These are phyloP conservation scores for Hymenoscyphus fraxineus DNA, from an alignment of 2,329 filamentous ascomycete species.

Conservation along the genomic window DNA sequence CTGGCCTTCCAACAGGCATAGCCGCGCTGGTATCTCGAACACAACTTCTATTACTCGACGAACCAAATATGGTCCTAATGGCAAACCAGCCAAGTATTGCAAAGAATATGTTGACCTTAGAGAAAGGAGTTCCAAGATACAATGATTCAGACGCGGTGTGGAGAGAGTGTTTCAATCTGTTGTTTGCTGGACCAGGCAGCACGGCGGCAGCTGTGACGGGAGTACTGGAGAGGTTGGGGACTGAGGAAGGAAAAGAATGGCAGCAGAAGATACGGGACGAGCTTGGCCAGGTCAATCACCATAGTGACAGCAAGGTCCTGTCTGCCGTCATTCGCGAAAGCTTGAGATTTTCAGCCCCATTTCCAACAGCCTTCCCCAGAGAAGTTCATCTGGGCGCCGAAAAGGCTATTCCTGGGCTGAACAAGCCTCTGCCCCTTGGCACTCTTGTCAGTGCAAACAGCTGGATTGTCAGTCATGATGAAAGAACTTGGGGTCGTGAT, in stretches of 20 bases:
- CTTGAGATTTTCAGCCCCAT: neutral
- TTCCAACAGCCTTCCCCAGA: neutral
- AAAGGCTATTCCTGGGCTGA: conserved; percentile 7
- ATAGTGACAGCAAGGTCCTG: neutral
- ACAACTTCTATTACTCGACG: neutral
- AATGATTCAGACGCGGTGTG: neutral
- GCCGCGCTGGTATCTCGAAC: neutral
- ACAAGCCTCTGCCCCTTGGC: conserved; percentile 2
- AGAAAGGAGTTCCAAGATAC: neutral
- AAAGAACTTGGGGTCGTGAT: conserved; percentile 9
- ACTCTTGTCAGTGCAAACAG: conserved; percentile 11
- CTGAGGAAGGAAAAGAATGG: neutral
- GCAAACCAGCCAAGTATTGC: neutral
- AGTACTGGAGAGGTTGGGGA: neutral
- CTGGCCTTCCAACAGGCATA: neutral
- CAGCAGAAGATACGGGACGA: neutral
- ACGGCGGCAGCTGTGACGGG: neutral
- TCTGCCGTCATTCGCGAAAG: neutral
- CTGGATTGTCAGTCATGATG: conserved; percentile 11
- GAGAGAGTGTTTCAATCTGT: neutral
- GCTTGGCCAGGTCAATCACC: neutral
- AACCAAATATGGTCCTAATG: neutral
- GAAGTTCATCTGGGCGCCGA: neutral
- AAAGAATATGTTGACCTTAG: neutral
- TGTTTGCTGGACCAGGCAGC: neutral